Evolutionary conservation across 495 filamentous ascomycete species (phyloP).

Genomic region (Penicillium daleae): DNA sequence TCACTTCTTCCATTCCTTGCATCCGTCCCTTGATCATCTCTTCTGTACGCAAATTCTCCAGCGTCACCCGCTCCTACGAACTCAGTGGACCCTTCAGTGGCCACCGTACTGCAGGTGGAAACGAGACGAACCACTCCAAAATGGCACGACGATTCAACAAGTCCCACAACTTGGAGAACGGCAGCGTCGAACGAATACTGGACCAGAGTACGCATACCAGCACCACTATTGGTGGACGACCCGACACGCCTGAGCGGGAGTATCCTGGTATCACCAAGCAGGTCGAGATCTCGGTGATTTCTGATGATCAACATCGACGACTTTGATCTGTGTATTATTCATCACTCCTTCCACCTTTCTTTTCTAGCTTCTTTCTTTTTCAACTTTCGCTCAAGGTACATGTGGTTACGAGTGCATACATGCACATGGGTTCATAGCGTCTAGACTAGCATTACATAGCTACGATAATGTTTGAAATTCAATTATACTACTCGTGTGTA

Average conservation of each 20-base stretch:
- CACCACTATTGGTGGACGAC: conserved; percentile 20
- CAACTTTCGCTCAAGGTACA: background rate
- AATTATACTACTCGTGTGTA: background rate
- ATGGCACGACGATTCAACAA: conserved; percentile 18
- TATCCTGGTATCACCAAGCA: conserved; percentile 37
- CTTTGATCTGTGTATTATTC: background rate
- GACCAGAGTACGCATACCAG: conserved; percentile 19
- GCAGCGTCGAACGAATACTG: conserved; percentile 40
- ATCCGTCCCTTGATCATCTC: conserved; percentile 42
- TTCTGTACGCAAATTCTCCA: conserved; percentile 45
- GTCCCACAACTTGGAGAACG: conserved; percentile 28
- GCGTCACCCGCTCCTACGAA: conserved; percentile 38
- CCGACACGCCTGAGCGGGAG: conserved; percentile 19
- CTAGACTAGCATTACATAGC: background rate
- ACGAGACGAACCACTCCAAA: conserved; percentile 23
- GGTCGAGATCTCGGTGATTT: conserved; percentile 36
- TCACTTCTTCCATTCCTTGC: conserved; percentile 41
- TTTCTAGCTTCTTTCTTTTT: background rate
- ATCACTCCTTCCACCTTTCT: background rate
- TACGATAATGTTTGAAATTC: conserved; percentile 2
- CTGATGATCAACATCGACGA: conserved; percentile 6
- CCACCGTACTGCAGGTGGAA: conserved; percentile 18
- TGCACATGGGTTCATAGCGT: conserved; percentile 2
- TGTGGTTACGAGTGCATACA: conserved; percentile 3
- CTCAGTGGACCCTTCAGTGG: conserved; percentile 31